Evolutionary conservation across 2,329 filamentous ascomycete genomes (phyloP).

Genomic region (Lecanicillium sp.): DNA sequence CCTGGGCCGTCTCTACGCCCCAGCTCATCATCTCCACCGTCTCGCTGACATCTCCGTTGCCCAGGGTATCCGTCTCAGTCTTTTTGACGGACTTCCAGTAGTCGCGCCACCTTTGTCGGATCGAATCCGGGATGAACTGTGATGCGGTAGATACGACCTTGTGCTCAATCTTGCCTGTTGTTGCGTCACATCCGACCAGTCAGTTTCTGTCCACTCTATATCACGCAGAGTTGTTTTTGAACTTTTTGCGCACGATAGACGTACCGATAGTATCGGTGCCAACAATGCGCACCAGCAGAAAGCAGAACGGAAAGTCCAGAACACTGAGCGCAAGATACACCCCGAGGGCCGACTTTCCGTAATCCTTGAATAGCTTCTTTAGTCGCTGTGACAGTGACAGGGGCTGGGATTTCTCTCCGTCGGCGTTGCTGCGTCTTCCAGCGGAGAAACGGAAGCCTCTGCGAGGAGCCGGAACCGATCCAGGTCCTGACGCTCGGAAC

Average conservation of each 20-base stretch:
- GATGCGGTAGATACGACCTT: slow-evolving; percentile 56
- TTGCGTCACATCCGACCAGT: not conserved
- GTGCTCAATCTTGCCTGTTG: slow-evolving; percentile 56
- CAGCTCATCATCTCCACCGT: slow-evolving; percentile 47
- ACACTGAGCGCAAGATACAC: slow-evolving; percentile 80
- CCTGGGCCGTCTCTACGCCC: slow-evolving; percentile 59
- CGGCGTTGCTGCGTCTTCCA: slow-evolving; percentile 25
- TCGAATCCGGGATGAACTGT: slow-evolving; percentile 52
- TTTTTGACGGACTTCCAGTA: slow-evolving; percentile 43
- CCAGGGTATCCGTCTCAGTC: slow-evolving; percentile 36
- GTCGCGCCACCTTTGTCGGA: slow-evolving; percentile 48
- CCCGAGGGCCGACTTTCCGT: slow-evolving; percentile 89
- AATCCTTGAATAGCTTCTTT: slow-evolving; percentile 81
- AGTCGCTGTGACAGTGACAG: slow-evolving; percentile 62
- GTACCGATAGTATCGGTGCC: slow-evolving; percentile 81
- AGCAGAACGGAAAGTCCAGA: slow-evolving; percentile 93
- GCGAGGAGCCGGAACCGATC: not conserved
- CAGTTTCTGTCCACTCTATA: slow-evolving; percentile 18
- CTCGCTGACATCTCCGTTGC: slow-evolving; percentile 38
- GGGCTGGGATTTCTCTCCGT: slow-evolving; percentile 19
- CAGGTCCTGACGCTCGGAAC: not conserved
- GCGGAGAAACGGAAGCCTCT: slow-evolving; percentile 32
- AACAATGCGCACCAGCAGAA: slow-evolving; percentile 73
- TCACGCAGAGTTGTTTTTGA: slow-evolving; percentile 5
- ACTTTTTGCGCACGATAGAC: slow-evolving; percentile 16